These are phyloP conservation scores for Orbilia blumenaviensis DNA, from an alignment of 2,329 filamentous ascomycete species.

Conservation along the genomic window DNA sequence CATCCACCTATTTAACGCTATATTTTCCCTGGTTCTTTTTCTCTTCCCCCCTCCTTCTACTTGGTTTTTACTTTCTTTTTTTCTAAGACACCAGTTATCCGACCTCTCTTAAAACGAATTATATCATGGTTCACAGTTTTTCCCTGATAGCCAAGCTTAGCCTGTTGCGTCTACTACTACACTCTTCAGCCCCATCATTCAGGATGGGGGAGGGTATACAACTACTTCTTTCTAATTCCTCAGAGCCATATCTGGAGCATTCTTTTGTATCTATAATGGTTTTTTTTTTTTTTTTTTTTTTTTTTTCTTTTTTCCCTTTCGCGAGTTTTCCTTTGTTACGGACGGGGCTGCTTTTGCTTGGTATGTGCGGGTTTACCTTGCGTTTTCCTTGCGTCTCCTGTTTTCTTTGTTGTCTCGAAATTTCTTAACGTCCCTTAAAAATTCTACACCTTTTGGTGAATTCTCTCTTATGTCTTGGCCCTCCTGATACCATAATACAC, in stretches of 20 bases:
- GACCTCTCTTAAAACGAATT: constrained; percentile 6
- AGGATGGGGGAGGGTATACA: background rate
- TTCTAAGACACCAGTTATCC: too few relatives aligned
- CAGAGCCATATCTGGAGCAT: constrained; percentile 51
- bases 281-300: constrained; percentile 41
- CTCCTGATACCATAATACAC: background rate
- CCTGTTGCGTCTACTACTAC: background rate
- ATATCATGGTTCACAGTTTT: constrained; percentile 1
- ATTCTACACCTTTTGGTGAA: constrained; percentile 7
- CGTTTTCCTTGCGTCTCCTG: constrained; percentile 11
- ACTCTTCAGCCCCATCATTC: background rate
- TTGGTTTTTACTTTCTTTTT: too few relatives aligned
- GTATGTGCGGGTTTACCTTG: constrained; percentile 13
- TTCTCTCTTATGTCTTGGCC: background rate
- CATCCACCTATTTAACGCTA: background rate
- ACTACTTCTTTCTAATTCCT: constrained; percentile 50
- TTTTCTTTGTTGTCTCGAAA: constrained; percentile 17
- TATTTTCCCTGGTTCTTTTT: constrained; percentile 3
- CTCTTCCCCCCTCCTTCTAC: constrained; percentile 1
- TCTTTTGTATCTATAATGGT: constrained; percentile 54
- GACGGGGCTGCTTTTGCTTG: constrained; percentile 20
- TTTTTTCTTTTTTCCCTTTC: constrained; percentile 44
- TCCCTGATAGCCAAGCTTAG: constrained; percentile 3
- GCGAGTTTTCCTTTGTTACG: constrained; percentile 6
- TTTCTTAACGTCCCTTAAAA: constrained; percentile 4